Conservation (phyloP, 108 stramenopile species). For the Fragilariopsis cylindrus region DNA sequence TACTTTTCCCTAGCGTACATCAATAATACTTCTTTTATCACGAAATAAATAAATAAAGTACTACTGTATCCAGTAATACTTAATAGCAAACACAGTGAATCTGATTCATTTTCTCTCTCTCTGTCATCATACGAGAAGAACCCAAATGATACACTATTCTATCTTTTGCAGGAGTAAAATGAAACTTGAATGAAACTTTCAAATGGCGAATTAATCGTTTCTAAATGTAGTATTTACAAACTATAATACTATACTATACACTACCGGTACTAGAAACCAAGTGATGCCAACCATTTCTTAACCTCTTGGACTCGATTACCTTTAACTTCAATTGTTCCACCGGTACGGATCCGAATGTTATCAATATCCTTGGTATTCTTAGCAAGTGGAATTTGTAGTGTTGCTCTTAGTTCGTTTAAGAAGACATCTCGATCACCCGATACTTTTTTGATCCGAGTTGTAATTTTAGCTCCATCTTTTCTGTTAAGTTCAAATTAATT, state of each 20-base stretch:
- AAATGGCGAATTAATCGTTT: no score
- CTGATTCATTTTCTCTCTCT: no score
- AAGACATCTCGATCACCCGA: conserved; percentile 68
- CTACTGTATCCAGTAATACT: no score
- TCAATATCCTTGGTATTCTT: conserved; percentile 41
- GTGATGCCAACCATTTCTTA: conserved; percentile 76
- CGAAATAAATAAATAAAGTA: no score
- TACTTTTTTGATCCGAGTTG: conserved; percentile 79
- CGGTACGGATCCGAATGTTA: conserved; percentile 67
- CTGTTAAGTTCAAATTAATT: conserved; percentile 23
- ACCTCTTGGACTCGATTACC: conserved; percentile 73
- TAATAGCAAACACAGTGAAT: no score
- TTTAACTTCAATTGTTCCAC: conserved; percentile 86
- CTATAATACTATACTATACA: not conserved
- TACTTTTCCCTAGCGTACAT: no score
- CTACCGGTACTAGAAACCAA: conserved; percentile 66
- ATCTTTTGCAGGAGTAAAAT: no score
- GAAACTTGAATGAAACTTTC: no score
- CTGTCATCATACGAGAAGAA: no score
- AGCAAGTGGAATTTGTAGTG: conserved; percentile 48
- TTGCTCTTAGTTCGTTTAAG: conserved; percentile 69
- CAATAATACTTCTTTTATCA: no score
- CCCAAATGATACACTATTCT: no score
- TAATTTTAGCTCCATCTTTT: conserved; percentile 73
- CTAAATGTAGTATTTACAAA: no score